Percentiles rank a stretch among this genome's conserved stretches.
These are phyloP conservation scores for Neonectria punicea DNA, from an alignment of 2,329 filamentous ascomycete species.

Conservation along the genomic window DNA sequence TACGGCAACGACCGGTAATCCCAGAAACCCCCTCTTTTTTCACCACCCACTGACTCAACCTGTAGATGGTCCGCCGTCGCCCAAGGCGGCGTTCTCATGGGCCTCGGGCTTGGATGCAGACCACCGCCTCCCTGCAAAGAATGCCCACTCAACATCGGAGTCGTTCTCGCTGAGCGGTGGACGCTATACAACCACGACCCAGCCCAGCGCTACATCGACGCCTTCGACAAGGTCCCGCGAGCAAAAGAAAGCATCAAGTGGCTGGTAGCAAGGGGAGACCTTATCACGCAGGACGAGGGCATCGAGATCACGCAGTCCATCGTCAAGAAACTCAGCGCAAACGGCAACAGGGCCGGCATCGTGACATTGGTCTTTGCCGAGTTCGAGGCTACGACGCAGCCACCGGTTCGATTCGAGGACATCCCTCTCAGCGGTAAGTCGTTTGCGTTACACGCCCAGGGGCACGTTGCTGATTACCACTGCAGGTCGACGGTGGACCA, in stretches of 20 bases:
- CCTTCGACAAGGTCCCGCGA: neutral
- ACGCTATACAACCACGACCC: slow-evolving; percentile 6
- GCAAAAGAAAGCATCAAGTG: slow-evolving; percentile 28
- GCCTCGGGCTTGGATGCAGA: slow-evolving; percentile 13
- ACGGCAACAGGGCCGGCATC: slow-evolving; percentile 8
- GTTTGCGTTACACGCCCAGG: no score
- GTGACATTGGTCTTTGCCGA: slow-evolving; percentile 17
- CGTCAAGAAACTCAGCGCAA: slow-evolving; percentile 9
- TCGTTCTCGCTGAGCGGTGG: slow-evolving; percentile 20
- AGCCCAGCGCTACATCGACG: slow-evolving; percentile 15
- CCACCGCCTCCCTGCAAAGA: neutral
- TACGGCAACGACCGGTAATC: slow-evolving; percentile 13
- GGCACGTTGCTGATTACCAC: neutral
- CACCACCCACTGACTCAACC: neutral
- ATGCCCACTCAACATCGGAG: slow-evolving; percentile 21
- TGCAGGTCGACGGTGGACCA: slow-evolving; percentile 2
- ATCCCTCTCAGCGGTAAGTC: slow-evolving; percentile 8
- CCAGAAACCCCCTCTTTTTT: accelerated
- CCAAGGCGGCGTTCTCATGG: slow-evolving; percentile 29
- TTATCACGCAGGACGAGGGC: slow-evolving; percentile 16
- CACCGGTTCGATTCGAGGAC: neutral
- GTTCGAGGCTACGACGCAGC: neutral
- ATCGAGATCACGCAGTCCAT: slow-evolving; percentile 5
- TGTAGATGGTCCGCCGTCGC: slow-evolving; percentile 27
- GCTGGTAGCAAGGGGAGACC: slow-evolving; percentile 26